Evolutionary conservation across 2,329 filamentous ascomycete species (phyloP).

Genomic region (Amauroascus niger): DNA sequence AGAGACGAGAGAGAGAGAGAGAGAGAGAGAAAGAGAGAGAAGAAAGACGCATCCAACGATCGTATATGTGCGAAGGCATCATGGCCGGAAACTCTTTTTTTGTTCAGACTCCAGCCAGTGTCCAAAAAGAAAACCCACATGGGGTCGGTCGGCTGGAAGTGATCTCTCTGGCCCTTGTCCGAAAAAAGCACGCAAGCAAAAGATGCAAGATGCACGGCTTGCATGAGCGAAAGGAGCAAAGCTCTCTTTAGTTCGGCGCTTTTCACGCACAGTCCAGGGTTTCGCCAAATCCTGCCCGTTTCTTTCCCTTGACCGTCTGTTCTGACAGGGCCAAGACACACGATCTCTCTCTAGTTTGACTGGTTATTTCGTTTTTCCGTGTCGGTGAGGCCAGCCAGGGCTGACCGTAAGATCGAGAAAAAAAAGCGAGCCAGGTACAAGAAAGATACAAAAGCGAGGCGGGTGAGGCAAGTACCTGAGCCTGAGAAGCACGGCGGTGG

Average conservation of each 20-base stretch:
- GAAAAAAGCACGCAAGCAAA: too few species aligned
- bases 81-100: neutral
- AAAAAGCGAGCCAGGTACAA: neutral
- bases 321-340: neutral
- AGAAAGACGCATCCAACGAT: neutral
- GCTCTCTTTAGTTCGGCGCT: neutral
- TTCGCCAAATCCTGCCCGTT: constrained; percentile 9
- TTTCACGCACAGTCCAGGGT: neutral
- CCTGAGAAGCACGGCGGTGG: neutral
- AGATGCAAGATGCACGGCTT: neutral
- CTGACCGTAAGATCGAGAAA: neutral
- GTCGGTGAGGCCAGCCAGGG: neutral
- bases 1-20: too few species aligned
- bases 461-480: neutral
- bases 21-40: neutral
- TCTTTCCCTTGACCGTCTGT: neutral
- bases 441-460: constrained; percentile 8
- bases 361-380: neutral
- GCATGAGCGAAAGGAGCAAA: neutral
- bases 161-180: neutral
- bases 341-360: neutral
- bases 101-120: too few species aligned
- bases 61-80: too few species aligned
- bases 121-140: neutral
- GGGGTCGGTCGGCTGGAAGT: neutral